Conservation (phyloP, 306 rosid species). For the Cucurbita pepo region DNA sequence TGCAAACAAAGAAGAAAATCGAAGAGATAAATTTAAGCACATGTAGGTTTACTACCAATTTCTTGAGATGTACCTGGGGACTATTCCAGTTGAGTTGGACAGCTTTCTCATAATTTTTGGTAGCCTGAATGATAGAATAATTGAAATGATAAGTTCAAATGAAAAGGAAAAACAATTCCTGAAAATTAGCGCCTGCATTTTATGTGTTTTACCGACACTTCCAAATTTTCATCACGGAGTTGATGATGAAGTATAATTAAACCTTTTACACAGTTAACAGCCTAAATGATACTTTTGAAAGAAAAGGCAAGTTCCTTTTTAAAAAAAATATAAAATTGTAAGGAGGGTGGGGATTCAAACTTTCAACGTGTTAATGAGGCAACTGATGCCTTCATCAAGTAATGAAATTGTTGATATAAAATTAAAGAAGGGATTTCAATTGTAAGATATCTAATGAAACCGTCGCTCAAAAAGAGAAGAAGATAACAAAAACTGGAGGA, state of each 20-base stretch:
- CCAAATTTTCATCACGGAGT: background rate
- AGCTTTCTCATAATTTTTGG: slow-evolving; percentile 79
- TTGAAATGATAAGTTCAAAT: background rate
- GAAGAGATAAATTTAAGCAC: background rate
- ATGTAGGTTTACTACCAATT: background rate
- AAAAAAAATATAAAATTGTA: background rate
- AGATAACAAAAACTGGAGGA: background rate
- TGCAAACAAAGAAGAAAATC: background rate
- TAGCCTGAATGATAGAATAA: slow-evolving; percentile 52
- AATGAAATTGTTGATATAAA: background rate
- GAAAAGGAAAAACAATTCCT: background rate
- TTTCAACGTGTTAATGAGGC: background rate
- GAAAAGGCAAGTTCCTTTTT: background rate
- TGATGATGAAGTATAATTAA: background rate
- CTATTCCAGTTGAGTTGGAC: slow-evolving; percentile 98
- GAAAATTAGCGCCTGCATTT: background rate
- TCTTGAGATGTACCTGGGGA: slow-evolving; percentile 66
- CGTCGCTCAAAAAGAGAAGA: background rate
- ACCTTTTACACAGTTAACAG: background rate
- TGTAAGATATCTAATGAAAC: too few species aligned
- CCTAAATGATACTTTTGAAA: background rate
- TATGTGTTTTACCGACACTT: background rate
- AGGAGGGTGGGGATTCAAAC: background rate
- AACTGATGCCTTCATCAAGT: background rate
- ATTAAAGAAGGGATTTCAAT: background rate